Base-by-base conservation (phyloP, 345 rosid genomes). In the Salix udensis region DNA sequence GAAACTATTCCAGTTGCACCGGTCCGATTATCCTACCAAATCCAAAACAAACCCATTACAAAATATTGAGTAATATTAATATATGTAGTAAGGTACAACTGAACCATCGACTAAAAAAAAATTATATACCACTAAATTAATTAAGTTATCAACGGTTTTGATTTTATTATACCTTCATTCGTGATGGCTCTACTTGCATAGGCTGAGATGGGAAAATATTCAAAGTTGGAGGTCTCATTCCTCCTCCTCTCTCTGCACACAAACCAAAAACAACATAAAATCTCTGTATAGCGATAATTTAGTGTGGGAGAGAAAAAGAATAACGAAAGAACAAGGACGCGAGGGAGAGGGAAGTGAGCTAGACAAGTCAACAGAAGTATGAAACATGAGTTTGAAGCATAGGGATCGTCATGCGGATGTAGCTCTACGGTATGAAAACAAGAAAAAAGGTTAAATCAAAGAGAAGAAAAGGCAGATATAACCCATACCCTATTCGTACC, bases 121-220 rank as follows among this genome's bases (percentile, higher is more conserved):
- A 40, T 40, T 40, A 44, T 50, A 65, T 50, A 50, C 53, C 28
- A 73, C 44, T 23, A 30, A 62, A 44, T 24, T 30, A 30, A 16
- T 67, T 58, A 24, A 31, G 64, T 23, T 64, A 67, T 55, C 64
- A 77, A 77, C 31, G 75, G 78, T 68, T 73, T 69, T 34, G 48
- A 36, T 62, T 37, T 80, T 23, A 6, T 39, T 14, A 15, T 65
- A 84, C 87, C 88, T 83, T 84, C 37, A 85, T 64, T 40, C 92
- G 83, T 74, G 83, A 72, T 40, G 92, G 94, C 61, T 88, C 94
- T 69, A 80, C 88, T 79, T 92, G 97, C 98, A 94, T 94, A 66
- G 99, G 99, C 74, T 91, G 97, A 64, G 99, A 94, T 39, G 99
- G 99, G 82, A 96, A 96, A 79, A 96, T 96, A 88, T 92, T 94